Base-by-base conservation (phyloP, 768 basidiomycete species). In the Auriscalpium orientale region DNA sequence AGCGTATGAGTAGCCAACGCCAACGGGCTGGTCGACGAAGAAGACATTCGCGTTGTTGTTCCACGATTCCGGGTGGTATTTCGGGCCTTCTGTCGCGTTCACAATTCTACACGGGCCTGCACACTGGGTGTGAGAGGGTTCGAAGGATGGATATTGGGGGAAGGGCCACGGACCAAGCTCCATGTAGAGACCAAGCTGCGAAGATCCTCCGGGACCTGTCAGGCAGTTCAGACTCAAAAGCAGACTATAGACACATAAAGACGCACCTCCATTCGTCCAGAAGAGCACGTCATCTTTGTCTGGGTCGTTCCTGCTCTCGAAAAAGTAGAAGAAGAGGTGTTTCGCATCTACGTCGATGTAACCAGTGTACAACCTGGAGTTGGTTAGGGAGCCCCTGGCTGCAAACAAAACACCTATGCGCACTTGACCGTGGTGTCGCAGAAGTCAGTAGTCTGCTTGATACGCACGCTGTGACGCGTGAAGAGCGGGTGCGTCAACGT, bases 71-170 rank as follows among this genome's bases (percentile, higher is more conserved):
- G 79, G 78, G 57, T 85, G 78, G 64, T 74, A 79, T 2, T 70
- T 74, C 1, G 83, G 49, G 6, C 15, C 74, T 28, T 75, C 76
- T 36, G 82, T 75, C 46, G 71, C 69, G 18, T 75, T 74, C 10
- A 74, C 70, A 15, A 89, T 76, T 44, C 80, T 76, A 66, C 90
- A 92, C 1, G 89, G 89, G 18, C 89, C 89, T 61, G 77, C 71
- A 21, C 20, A 2, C 1, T 28, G 28, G 13, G 35, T 22, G 34
- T 38, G 21, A 56, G 34, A 10, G 51, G 51, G 18, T 18, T 36
- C 43, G 38, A 36, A 51, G 9, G 44, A 15, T 18, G 34, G 22
- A 28, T 6, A 1, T 13, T 11, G 18, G 3, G 16, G 84, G 67
- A 88, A 89, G 70, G 88, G 88, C 68, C 18, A 36, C 60, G 34